phyloP scores from a whole-genome alignment of 352 stramenopile species.

The Phytophthora kernoviae region DNA sequence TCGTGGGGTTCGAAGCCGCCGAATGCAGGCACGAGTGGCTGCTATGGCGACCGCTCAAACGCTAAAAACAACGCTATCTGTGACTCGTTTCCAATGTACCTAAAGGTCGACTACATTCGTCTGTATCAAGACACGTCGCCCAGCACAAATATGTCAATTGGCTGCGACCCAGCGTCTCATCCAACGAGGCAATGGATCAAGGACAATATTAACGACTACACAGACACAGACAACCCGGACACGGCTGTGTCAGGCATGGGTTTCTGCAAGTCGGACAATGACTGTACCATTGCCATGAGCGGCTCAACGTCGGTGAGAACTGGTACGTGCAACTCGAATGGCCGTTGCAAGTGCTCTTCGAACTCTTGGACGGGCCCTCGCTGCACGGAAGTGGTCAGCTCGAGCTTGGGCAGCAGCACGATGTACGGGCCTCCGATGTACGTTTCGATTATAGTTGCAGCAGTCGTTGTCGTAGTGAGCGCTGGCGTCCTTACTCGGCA shows the following conservation, averaged over 20 bases:
- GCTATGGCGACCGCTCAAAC: conserved; percentile 16
- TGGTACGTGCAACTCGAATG: conserved; percentile 33
- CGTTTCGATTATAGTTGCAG: conserved; percentile 23
- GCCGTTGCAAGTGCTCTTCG: conserved; percentile 38
- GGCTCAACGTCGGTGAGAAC: conserved; percentile 30
- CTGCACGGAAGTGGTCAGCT: conserved; percentile 37
- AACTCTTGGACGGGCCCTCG: conserved; percentile 49
- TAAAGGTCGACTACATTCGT: conserved; percentile 84
- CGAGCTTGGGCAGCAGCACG: conserved; percentile 7
- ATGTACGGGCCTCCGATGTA: conserved; percentile 33
- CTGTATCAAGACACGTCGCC: conserved; percentile 63
- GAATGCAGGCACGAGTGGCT: conserved; percentile 31
- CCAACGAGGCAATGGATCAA: conserved; percentile 70
- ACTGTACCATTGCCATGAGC: conserved; percentile 47
- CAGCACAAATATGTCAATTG: conserved; percentile 1
- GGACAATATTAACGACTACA: conserved; percentile 73
- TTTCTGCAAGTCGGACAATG: conserved; percentile 52
- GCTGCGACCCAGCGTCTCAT: conserved; percentile 30
- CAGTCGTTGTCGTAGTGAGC: conserved; percentile 13
- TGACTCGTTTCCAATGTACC: conserved; percentile 35
- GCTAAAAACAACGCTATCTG: conserved; percentile 26
- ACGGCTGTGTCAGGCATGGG: conserved; percentile 50
- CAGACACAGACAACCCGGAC: conserved; percentile 50
- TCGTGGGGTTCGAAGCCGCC: conserved; percentile 43
- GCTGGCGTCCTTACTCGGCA: conserved; percentile 19